Conservation (phyloP, 2,329 filamentous ascomycete genomes). For the Aspergillus alliaceus region DNA sequence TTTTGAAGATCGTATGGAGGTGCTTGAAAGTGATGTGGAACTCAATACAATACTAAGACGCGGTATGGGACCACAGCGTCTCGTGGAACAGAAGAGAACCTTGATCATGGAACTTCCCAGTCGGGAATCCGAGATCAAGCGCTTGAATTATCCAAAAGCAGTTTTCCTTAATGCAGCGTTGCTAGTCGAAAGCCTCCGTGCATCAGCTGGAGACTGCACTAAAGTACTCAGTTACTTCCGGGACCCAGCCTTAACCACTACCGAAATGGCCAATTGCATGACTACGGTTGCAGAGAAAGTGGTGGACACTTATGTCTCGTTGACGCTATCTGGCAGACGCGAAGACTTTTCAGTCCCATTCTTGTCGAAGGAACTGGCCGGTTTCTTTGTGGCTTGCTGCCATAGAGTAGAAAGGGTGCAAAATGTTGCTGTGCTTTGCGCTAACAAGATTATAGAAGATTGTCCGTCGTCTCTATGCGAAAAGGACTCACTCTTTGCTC, state of each 20-base stretch:
- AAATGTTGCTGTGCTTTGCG: constrained; percentile 77
- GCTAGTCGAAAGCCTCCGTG: constrained; percentile 83
- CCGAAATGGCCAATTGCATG: constrained; percentile 64
- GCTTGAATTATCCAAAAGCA: constrained; percentile 82
- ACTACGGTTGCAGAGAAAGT: constrained; percentile 65
- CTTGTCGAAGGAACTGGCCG: constrained; percentile 82
- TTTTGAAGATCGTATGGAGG: constrained; percentile 82
- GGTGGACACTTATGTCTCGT: constrained; percentile 75
- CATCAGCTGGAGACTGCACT: constrained; percentile 83
- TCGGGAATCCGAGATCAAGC: constrained; percentile 74
- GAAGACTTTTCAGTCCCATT: constrained; percentile 86
- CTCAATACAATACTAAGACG: constrained; percentile 89
- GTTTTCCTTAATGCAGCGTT: constrained; percentile 91
- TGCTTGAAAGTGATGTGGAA: constrained; percentile 94
- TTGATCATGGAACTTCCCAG: constrained; percentile 72
- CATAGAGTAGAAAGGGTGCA: constrained; percentile 92
- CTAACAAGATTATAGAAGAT: constrained; percentile 79
- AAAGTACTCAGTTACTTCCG: constrained; percentile 88
- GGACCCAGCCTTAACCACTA: constrained; percentile 74
- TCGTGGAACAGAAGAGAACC: constrained; percentile 75
- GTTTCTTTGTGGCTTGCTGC: constrained; percentile 84
- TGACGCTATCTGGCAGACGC: constrained; percentile 69
- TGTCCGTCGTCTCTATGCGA: constrained; percentile 90
- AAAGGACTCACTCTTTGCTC: constrained; percentile 83
- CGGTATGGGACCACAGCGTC: constrained; percentile 72